phyloP scores from a whole-genome alignment of 2,329 filamentous ascomycete species.

The Pseudogymnoascus verrucosus region DNA sequence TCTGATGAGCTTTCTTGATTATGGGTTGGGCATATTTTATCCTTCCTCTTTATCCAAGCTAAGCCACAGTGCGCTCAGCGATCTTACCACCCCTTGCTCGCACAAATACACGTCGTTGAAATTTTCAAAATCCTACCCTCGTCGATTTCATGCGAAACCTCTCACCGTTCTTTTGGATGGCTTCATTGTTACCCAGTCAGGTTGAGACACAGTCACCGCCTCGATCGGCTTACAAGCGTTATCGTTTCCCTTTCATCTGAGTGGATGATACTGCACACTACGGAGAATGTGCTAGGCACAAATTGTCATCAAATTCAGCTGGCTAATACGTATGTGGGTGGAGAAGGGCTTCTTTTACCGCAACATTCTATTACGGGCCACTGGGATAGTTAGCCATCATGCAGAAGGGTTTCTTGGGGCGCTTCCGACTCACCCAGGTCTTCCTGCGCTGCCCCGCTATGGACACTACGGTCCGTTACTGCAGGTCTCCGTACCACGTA shows the following conservation, averaged over 20 bases:
- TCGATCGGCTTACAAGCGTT: slow-evolving; percentile 8
- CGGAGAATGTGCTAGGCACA: neutral
- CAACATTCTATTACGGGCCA: neutral
- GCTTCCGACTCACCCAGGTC: slow-evolving; percentile 6
- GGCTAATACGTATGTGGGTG: slow-evolving; percentile 7
- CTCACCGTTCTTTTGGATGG: slow-evolving; percentile 3
- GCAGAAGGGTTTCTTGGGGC: neutral
- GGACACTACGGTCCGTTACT: slow-evolving; percentile 7
- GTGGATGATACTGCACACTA: neutral
- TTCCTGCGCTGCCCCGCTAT: slow-evolving; percentile 1
- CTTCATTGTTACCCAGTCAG: slow-evolving; percentile 9
- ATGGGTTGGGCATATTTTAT: slow-evolving; percentile 7
- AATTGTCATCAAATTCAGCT: neutral
- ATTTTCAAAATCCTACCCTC: slow-evolving; percentile 5
- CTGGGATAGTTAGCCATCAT: slow-evolving; percentile 1
- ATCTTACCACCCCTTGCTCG: slow-evolving; percentile 1
- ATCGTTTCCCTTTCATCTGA: neutral
- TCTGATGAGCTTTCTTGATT: neutral
- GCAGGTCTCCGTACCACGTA: slow-evolving; percentile 4
- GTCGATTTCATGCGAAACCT: slow-evolving; percentile 1
- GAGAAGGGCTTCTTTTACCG: slow-evolving; percentile 5
- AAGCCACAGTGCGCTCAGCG: slow-evolving; percentile 4
- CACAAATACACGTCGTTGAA: neutral
- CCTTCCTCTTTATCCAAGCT: slow-evolving; percentile 2
- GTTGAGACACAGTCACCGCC: slow-evolving; percentile 6